phyloP scores from a whole-genome alignment of 306 rosid genomes.

The Cyclanthera cordifolia region DNA sequence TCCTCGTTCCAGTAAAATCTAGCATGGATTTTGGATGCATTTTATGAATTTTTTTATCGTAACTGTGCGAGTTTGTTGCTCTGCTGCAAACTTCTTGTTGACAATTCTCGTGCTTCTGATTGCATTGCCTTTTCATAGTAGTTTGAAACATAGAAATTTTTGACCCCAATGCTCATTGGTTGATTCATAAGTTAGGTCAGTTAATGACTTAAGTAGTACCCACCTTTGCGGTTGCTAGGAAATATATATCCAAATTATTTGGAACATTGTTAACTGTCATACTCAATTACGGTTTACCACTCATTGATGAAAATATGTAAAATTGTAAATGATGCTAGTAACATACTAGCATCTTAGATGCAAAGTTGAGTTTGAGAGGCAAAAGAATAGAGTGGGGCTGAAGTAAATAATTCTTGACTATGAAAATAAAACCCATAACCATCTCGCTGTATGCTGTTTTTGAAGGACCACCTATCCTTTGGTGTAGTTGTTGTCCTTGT shows the following conservation, averaged over 20 bases:
- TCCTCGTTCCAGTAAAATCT: not conserved
- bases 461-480: not conserved
- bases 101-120: not conserved
- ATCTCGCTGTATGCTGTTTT: not conserved
- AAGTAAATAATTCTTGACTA: not conserved
- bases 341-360: not conserved
- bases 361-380: not conserved
- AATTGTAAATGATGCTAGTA: not conserved
- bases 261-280: not conserved
- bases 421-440: not conserved
- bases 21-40: not conserved
- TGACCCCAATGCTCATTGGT: not conserved
- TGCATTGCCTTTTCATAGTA: not conserved
- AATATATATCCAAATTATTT: not conserved
- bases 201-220: not conserved
- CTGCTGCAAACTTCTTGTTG: conserved; percentile 3
- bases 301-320: not conserved
- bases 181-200: not conserved
- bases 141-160: not conserved
- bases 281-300: not conserved
- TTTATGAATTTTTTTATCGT: not conserved
- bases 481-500: not conserved
- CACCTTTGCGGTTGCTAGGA: not conserved
- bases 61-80: not conserved
- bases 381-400: not conserved